Evolutionary conservation across 1,284 basidiomycete genomes (phyloP), one percentile per base, ranked within the genome.

Genomic region (Bondarzewia mesenterica): DNA sequence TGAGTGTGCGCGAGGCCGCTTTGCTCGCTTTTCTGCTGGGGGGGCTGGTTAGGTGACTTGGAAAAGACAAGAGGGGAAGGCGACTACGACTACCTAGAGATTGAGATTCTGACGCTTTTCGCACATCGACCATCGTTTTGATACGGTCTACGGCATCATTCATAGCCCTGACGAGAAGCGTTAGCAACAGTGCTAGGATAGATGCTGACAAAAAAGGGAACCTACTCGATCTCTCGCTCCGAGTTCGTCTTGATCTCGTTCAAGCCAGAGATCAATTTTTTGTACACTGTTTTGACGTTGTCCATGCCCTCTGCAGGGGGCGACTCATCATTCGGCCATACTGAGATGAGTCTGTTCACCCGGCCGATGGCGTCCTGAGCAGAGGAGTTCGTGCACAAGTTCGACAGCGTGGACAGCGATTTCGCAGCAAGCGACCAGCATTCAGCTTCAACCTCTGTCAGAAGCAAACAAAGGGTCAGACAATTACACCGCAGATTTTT

Each of bases 251-350:
- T 75, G 39, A 90, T 78, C 41, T 85, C 82, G 40, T 69, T 71
- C 49, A 90, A 68, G 18, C 78, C 80, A 46, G 74, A 65, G 7
- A 61, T 63, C 37, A 90, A 63, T 62, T 81, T 84, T 60, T 74
- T 79, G 64, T 81, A 78, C 35, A 75, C 75, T 26, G 68, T 67
- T 63, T 77, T 85, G 49, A 88, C 72, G 35, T 67, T 68, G 38
- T 82, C 81, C 47, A 82, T 72, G 42, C 81, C 80, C 60, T 88
- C 83, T 0, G 78, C 71, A 4, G 81, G 78, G 12, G 83, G 59
- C 20, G 72, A 72, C 56, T 89, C 85, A 61, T 88, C 82, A 20
- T 71, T 63, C 5, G 84, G 84, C 83, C 85, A 88, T 32, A 72
- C 73, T 46, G 73, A 70, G 53, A 88, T 80, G 48, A 85, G 61